phyloP scores from a whole-genome alignment of 2,329 filamentous ascomycete genomes.

The Colletotrichum sp. region DNA sequence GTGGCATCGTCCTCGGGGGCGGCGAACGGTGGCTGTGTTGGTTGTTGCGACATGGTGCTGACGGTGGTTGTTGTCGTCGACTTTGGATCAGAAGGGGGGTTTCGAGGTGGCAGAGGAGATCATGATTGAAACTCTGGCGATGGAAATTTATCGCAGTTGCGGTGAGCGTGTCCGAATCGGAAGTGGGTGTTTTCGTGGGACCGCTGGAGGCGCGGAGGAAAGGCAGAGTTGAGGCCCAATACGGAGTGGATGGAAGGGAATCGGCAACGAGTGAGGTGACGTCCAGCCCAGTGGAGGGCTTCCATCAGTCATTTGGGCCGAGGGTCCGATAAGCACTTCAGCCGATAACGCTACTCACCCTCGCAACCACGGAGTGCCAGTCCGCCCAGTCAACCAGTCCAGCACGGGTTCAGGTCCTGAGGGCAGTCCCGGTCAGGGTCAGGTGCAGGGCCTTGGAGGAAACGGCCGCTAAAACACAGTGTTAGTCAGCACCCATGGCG shows the following conservation, averaged over 20 bases:
- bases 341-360: not conserved
- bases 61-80: not conserved
- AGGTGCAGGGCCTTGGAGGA: not conserved
- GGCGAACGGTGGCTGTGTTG: not conserved
- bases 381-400: not conserved
- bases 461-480: slow-evolving; percentile 11
- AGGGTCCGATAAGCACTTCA: slow-evolving; percentile 12
- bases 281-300: not conserved
- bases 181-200: not conserved
- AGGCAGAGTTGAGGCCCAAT: not conserved
- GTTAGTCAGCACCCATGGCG: not conserved
- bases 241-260: not conserved
- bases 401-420: not conserved
- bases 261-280: slow-evolving; percentile 11
- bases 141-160: not conserved
- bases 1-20: not conserved
- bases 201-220: not conserved
- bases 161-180: not conserved
- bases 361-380: not conserved
- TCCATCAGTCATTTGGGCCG: not conserved
- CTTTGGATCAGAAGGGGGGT: not conserved
- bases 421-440: not conserved
- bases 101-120: not conserved
- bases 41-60: slow-evolving; percentile 7
- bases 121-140: not conserved